Evolutionary conservation across 345 rosid species (phyloP).

Genomic region (Linum usitatissimum): DNA sequence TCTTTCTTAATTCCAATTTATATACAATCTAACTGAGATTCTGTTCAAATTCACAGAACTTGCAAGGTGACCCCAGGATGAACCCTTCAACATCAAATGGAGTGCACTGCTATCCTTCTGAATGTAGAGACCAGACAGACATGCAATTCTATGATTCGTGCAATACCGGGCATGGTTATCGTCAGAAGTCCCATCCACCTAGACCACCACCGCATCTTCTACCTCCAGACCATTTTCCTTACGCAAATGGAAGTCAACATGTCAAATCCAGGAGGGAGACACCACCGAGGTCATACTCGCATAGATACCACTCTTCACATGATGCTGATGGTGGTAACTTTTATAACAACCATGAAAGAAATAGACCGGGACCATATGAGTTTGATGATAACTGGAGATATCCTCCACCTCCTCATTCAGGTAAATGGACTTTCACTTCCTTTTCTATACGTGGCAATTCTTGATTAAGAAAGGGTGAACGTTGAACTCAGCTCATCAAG

Average conservation of each 20-base stretch:
- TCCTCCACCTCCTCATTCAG: constrained; percentile 43
- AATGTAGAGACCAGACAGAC: constrained; percentile 38
- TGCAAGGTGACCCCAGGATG: constrained; percentile 43
- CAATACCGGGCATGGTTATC: constrained; percentile 35
- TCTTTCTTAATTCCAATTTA: background rate
- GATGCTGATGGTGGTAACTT: constrained; percentile 40
- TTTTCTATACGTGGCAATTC: background rate
- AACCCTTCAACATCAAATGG: constrained; percentile 30
- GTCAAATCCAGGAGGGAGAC: constrained; percentile 44
- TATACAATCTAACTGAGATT: background rate
- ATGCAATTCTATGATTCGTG: constrained; percentile 39
- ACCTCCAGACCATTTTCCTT: constrained; percentile 58
- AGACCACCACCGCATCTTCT: constrained; percentile 56
- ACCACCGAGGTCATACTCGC: constrained; percentile 40
- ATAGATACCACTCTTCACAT: constrained; percentile 40
- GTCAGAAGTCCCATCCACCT: constrained; percentile 47
- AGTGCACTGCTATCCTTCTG: constrained; percentile 39
- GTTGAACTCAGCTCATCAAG: background rate
- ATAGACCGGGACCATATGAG: constrained; percentile 51
- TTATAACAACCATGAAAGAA: constrained; percentile 60
- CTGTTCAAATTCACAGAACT: constrained; percentile 27
- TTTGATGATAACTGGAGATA: constrained; percentile 55
- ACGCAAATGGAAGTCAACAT: constrained; percentile 43
- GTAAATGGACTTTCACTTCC: constrained; percentile 21
- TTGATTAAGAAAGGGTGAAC: background rate